Conservation (phyloP, 2,329 filamentous ascomycete species). For the Escovopsis sp. region DNA sequence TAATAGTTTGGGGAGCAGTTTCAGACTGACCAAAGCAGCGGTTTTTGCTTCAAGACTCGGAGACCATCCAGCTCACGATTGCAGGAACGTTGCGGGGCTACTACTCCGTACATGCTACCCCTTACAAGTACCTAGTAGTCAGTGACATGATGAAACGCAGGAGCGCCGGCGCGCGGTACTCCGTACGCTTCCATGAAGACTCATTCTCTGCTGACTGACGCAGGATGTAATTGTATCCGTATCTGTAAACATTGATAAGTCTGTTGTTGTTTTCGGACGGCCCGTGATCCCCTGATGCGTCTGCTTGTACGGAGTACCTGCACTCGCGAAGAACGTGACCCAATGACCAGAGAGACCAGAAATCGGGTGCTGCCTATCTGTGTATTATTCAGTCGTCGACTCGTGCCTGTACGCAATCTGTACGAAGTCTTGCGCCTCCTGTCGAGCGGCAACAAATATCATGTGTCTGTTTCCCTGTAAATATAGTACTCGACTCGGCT, state of each 20-base stretch:
- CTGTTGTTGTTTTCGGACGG: background rate
- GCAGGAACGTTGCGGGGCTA: slow-evolving; percentile 4
- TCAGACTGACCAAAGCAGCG: slow-evolving; percentile 6
- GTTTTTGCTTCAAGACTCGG: slow-evolving; percentile 2
- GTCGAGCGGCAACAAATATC: background rate
- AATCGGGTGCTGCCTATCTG: too few relatives aligned
- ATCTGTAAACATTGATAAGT: too few relatives aligned
- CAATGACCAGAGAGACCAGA: too few relatives aligned
- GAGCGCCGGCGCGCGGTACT: background rate
- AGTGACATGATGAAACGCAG: background rate
- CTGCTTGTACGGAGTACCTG: background rate
- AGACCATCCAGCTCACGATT: slow-evolving; percentile 1
- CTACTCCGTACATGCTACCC: too few relatives aligned
- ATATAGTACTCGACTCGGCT: background rate
- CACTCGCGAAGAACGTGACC: background rate
- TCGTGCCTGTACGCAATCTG: too few relatives aligned
- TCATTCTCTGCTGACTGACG: slow-evolving; percentile 5
- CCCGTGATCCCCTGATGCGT: background rate
- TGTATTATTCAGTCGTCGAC: too few relatives aligned
- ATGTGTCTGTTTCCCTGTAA: background rate
- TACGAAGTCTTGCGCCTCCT: too few relatives aligned
- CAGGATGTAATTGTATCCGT: slow-evolving; percentile 2
- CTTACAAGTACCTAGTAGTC: slow-evolving; percentile 4
- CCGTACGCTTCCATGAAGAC: slow-evolving; percentile 1
- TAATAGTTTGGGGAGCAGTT: slow-evolving; percentile 3